These are phyloP conservation scores for Teratosphaeria destructans DNA, from an alignment of 2,329 filamentous ascomycete species.

Conservation along the genomic window DNA sequence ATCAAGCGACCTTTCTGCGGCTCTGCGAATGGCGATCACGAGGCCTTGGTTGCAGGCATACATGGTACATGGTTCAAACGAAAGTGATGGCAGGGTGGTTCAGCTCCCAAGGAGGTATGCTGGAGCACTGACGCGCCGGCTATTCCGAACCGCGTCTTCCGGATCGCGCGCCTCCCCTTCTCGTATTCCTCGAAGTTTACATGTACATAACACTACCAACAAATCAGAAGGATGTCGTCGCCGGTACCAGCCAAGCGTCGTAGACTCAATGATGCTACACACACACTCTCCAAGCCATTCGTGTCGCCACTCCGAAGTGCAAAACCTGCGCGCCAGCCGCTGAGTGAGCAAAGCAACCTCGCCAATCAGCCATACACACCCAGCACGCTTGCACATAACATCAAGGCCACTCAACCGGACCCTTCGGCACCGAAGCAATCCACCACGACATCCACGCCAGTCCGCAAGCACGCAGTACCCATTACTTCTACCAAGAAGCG, in stretches of 20 bases:
- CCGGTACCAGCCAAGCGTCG: slow-evolving; percentile 50
- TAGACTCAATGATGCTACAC: slow-evolving; percentile 47
- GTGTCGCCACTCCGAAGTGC: slow-evolving; percentile 55
- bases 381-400: slow-evolving; percentile 21
- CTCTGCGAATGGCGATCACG: too few relatives aligned
- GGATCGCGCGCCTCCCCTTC: not conserved
- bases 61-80: not conserved
- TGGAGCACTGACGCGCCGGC: not conserved
- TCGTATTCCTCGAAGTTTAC: not conserved
- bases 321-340: slow-evolving; percentile 9
- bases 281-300: slow-evolving; percentile 59
- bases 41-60: not conserved
- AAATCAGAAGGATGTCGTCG: slow-evolving; percentile 31
- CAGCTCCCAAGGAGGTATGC: not conserved
- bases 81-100: not conserved
- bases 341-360: slow-evolving; percentile 8
- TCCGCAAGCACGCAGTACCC: slow-evolving; percentile 28
- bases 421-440: not conserved
- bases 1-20: too few relatives aligned
- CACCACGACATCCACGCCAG: slow-evolving; percentile 13
- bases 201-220: not conserved
- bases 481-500: slow-evolving; percentile 9
- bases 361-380: slow-evolving; percentile 16
- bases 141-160: not conserved
- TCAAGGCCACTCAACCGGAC: slow-evolving; percentile 5